phyloP scores from a whole-genome alignment of 805 yeast genomes.

The Candida xiaguanensis region DNA sequence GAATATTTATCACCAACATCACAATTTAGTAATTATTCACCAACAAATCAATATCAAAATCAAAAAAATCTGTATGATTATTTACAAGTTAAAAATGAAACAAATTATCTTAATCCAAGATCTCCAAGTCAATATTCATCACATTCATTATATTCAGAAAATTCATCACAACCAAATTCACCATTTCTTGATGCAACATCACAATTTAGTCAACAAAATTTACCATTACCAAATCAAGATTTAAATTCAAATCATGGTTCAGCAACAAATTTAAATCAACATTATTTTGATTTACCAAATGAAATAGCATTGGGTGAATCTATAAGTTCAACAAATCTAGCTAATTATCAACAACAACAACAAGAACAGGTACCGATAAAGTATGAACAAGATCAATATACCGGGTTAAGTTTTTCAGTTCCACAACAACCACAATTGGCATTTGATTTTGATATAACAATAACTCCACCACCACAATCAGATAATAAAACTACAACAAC shows the following conservation, averaged over 20 bases:
- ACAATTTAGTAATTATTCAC: constrained; percentile 1
- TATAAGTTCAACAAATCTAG: constrained; percentile 32
- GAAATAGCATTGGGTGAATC: constrained; percentile 40
- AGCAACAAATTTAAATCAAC: constrained; percentile 4
- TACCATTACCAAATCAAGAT: constrained; percentile 11
- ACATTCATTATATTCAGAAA: constrained; percentile 32
- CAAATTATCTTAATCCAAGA: constrained; percentile 16
- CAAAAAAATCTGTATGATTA: constrained; percentile 7
- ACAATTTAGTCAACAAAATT: constrained; percentile 18
- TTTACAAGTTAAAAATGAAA: constrained; percentile 4
- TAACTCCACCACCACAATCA: constrained; percentile 10
- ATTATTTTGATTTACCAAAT: constrained; percentile 3
- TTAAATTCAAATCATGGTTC: constrained; percentile 8
- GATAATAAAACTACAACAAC: neutral
- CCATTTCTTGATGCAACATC: constrained; percentile 37
- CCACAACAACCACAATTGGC: constrained; percentile 4
- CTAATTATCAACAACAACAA: constrained; percentile 9
- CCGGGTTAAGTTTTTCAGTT: constrained; percentile 5
- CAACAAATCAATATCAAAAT: neutral
- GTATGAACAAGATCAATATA: constrained; percentile 1
- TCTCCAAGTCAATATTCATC: constrained; percentile 17
- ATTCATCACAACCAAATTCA: constrained; percentile 32
- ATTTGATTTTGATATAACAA: constrained; percentile 8
- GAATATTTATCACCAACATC: constrained; percentile 12
- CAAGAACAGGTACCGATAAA: constrained; percentile 7